Evolutionary conservation across 805 yeast genomes (phyloP).

Genomic region (Teunomyces lycoperdinae): DNA sequence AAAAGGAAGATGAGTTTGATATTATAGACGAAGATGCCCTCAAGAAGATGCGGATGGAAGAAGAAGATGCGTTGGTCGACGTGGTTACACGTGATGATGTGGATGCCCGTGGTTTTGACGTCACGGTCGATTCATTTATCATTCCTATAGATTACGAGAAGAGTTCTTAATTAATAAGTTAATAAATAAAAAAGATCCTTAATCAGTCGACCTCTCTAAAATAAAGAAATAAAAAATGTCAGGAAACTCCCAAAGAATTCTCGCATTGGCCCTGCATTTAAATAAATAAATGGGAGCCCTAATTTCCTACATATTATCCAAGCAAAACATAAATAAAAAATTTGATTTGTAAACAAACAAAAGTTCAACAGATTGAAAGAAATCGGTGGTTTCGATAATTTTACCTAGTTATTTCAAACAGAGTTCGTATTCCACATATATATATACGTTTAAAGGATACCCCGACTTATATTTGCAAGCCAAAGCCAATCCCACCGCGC

Average conservation of each 20-base stretch:
- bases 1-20: constrained; percentile 90
- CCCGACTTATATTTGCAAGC: not conserved
- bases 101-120: constrained; percentile 72
- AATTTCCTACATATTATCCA: not conserved
- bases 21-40: constrained; percentile 65
- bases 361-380: not conserved
- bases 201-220: not conserved
- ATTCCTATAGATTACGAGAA: constrained; percentile 50
- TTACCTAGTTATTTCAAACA: not conserved
- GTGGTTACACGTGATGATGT: constrained; percentile 58
- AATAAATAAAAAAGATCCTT: not conserved
- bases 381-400: too few species aligned
- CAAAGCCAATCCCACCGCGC: not conserved
- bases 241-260: not conserved
- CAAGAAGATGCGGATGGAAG: constrained; percentile 60
- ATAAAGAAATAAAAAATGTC: not conserved
- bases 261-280: not conserved
- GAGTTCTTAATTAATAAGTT: not conserved
- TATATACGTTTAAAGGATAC: not conserved
- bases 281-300: not conserved
- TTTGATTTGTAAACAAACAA: constrained; percentile 21
- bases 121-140: constrained; percentile 50
- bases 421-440: not conserved
- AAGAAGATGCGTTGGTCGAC: constrained; percentile 62
- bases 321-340: constrained; percentile 7